These are phyloP conservation scores for Penicillium coprophilum DNA, from an alignment of 495 filamentous ascomycete species.

Conservation along the genomic window DNA sequence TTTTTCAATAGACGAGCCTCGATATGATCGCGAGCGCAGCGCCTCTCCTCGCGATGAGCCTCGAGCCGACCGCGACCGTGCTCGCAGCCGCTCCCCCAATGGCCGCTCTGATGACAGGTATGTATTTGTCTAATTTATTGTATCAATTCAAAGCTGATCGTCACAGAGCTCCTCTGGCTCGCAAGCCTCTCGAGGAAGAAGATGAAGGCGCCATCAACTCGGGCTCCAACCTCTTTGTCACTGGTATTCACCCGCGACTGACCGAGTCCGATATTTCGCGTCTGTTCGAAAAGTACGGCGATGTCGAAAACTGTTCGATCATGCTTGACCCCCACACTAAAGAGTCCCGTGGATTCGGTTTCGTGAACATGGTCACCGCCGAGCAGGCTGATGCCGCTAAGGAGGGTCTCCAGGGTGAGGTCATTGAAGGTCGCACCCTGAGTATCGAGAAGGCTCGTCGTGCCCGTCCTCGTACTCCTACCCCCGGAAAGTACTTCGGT, in stretches of 20 bases:
- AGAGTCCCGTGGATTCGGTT: slow-evolving; percentile 98
- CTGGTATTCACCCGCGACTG: slow-evolving; percentile 93
- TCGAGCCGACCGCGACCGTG: slow-evolving; percentile 70
- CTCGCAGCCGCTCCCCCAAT: slow-evolving; percentile 74
- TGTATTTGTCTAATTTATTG: slow-evolving; percentile 30
- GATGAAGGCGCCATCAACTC: slow-evolving; percentile 82
- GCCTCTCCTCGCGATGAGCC: slow-evolving; percentile 81
- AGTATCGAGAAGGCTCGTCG: slow-evolving; percentile 99
- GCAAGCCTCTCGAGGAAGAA: slow-evolving; percentile 53
- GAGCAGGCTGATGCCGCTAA: slow-evolving; percentile 96
- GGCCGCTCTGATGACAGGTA: slow-evolving; percentile 73
- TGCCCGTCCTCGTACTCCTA: slow-evolving; percentile 89
- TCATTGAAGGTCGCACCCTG: slow-evolving; percentile 90
- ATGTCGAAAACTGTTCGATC: slow-evolving; percentile 98
- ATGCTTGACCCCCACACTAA: slow-evolving; percentile 98
- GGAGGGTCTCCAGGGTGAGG: slow-evolving; percentile 92
- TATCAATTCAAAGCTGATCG: slow-evolving; percentile 1
- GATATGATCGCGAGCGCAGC: slow-evolving; percentile 85
- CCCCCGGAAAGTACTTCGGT: slow-evolving; percentile 98
- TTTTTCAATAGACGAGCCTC: slow-evolving; percentile 66
- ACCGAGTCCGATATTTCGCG: slow-evolving; percentile 87
- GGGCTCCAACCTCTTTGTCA: slow-evolving; percentile 98
- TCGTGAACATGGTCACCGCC: slow-evolving; percentile 95
- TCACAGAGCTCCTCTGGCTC: slow-evolving; percentile 8
- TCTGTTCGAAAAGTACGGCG: slow-evolving; percentile 97